Base-by-base conservation (phyloP, 345 rosid species). In the Psidium guajava region DNA sequence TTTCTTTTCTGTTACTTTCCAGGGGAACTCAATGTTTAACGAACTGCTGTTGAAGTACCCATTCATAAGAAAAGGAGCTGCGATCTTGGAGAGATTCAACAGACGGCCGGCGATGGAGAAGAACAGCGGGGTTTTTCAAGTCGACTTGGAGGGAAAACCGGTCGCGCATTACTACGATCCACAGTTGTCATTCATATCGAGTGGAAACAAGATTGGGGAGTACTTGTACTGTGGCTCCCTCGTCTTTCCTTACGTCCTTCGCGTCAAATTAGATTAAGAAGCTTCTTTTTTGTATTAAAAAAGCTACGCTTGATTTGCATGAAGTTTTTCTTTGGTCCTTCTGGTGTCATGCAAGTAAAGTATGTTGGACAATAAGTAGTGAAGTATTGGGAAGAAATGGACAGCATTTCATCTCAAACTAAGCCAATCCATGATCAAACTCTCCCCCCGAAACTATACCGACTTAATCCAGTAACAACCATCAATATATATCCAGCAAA, bases 91-190 rank as follows among this genome's bases (percentile, higher is more conserved):
- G 75, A 94, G 87, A 87, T 84, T 87, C 81, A 5, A 83, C 1
- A 85, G 58, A 7, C 40, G 84, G 11, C 87, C 49, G 5, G 5
- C 11, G 5, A 12, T 52, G 16, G 84, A 44, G 55, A 86, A 85
- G 81, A 87, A 91, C 58, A 85, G 89, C 13, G 96, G 99, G 24
- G 92, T 91, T 51, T 81, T 93, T 53, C 82, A 86, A 6, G 98
- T 95, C 42, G 94, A 94, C 87, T 53, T 90, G 88, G 92, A 92
- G 4, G 97, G 98, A 32, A 95, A 91, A 51, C 91, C 92, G 4
- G 51, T 89, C 5, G 91, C 93, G 5, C 90, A 91, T 84, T 96
- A 92, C 87, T 83, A 87, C 42, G 98, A 94, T 89, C 87, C 28
- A 6, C 77, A 59, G 18, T 44, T 89, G 42, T n/a, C 87, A 18